These are phyloP conservation scores for Carpinus fangiana DNA, from an alignment of 306 rosid species.

Conservation along the genomic window DNA sequence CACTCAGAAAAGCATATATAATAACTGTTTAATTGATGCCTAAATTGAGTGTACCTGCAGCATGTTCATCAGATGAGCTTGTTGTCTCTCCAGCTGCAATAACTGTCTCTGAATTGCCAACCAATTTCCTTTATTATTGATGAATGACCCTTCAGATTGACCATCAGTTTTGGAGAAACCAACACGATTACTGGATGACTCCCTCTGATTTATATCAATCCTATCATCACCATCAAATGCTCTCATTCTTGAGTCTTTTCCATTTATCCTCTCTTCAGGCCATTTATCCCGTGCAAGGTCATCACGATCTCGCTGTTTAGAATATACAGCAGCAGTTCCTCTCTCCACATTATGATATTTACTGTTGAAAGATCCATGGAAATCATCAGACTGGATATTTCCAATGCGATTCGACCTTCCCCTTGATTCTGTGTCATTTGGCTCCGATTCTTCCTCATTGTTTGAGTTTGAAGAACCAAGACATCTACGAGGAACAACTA, in stretches of 20 bases:
- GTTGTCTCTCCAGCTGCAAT: constrained; percentile 92
- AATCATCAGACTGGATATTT: constrained; percentile 49
- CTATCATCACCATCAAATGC: constrained; percentile 55
- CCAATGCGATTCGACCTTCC: constrained; percentile 48
- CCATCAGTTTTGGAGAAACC: constrained; percentile 79
- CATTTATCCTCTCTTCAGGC: constrained; percentile 64
- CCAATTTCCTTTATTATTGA: constrained; percentile 91
- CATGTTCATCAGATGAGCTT: constrained; percentile 95
- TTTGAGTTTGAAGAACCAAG: constrained; percentile 64
- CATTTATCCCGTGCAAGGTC: constrained; percentile 55
- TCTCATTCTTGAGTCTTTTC: constrained; percentile 66
- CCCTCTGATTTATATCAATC: constrained; percentile 62
- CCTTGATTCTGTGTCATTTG: constrained; percentile 47
- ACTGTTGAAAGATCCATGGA: constrained; percentile 49
- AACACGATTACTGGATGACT: constrained; percentile 62
- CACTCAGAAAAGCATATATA: constrained; percentile 20
- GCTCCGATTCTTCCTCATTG: constrained; percentile 59
- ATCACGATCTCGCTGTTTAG: constrained; percentile 52
- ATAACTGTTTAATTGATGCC: constrained; percentile 21
- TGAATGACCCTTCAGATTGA: constrained; percentile 76
- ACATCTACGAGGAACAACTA: constrained; percentile 76
- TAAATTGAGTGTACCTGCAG: constrained; percentile 67
- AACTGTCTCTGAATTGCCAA: constrained; percentile 92
- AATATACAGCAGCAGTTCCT: constrained; percentile 44
- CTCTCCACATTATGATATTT: constrained; percentile 60